Conservation (phyloP, 192 early-diverging fungal species). For the Dissophora globulifera region DNA sequence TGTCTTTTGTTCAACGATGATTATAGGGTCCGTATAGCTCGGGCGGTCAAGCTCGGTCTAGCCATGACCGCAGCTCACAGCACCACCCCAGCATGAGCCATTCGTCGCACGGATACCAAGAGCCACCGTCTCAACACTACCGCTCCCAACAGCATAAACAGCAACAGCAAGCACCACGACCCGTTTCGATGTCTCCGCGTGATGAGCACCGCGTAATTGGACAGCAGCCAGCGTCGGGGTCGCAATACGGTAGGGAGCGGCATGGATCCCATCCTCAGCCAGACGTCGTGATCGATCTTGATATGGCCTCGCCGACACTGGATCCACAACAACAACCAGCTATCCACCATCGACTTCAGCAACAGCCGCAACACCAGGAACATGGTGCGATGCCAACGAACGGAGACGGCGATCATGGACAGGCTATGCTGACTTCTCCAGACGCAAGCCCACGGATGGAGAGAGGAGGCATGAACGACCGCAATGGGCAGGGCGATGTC, state of each 20-base stretch:
- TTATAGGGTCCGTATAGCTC: slow-evolving; percentile 3
- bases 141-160: slow-evolving; percentile 13
- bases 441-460: slow-evolving; percentile 3
- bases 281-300: slow-evolving; percentile 18
- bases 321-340: slow-evolving; percentile 9
- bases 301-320: slow-evolving; percentile 6
- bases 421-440: slow-evolving; percentile 1
- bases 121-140: slow-evolving; percentile 7
- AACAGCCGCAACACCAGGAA: not conserved
- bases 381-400: not conserved
- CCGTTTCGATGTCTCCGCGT: slow-evolving; percentile 33
- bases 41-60: not conserved
- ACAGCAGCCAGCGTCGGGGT: not conserved
- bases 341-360: not conserved
- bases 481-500: not conserved
- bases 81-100: slow-evolving; percentile 6
- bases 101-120: not conserved
- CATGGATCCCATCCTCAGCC: slow-evolving; percentile 8
- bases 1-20: not conserved
- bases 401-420: slow-evolving; percentile 2
- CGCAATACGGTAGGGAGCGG: slow-evolving; percentile 2
- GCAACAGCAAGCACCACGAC: slow-evolving; percentile 11
- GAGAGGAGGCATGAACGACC: not conserved
- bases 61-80: slow-evolving; percentile 11
- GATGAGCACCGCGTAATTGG: slow-evolving; percentile 18